Percentiles rank a stretch among this genome's conserved stretches.
These are phyloP conservation scores for Amanita rubescens DNA, from an alignment of 768 basidiomycete genomes.

Conservation along the genomic window DNA sequence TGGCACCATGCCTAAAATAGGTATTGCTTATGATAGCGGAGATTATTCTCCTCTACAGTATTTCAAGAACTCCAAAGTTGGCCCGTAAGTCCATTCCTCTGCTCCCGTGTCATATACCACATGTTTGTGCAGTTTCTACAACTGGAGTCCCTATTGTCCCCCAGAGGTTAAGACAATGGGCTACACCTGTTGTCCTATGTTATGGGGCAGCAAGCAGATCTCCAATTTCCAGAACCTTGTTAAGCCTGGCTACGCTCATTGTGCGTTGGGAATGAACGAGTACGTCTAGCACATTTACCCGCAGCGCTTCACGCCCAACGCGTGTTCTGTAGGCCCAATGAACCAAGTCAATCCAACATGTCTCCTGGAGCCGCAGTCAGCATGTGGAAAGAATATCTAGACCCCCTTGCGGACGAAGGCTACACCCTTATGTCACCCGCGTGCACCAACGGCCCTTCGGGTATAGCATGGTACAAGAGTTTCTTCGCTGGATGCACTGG, in stretches of 20 bases:
- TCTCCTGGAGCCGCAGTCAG: slow-evolving; percentile 36
- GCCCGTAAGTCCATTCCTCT: slow-evolving; percentile 26
- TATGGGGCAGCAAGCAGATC: slow-evolving; percentile 58
- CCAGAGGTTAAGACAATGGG: slow-evolving; percentile 33
- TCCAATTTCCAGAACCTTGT: slow-evolving; percentile 40
- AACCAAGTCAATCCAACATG: slow-evolving; percentile 55
- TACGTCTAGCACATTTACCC: slow-evolving; percentile 26
- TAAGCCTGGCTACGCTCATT: slow-evolving; percentile 41
- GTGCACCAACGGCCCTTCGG: slow-evolving; percentile 50
- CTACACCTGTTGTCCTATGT: slow-evolving; percentile 54
- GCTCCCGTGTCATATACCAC: not conserved
- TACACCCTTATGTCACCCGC: slow-evolving; percentile 61
- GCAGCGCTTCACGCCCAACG: not conserved
- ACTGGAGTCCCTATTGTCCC: slow-evolving; percentile 56
- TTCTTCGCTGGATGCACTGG: slow-evolving; percentile 49
- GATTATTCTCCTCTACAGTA: slow-evolving; percentile 39
- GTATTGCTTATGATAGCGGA: slow-evolving; percentile 63
- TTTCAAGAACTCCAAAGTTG: slow-evolving; percentile 40
- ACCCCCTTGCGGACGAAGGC: slow-evolving; percentile 48
- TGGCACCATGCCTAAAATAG: slow-evolving; percentile 37
- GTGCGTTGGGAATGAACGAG: slow-evolving; percentile 70
- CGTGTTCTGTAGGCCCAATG: slow-evolving; percentile 51
- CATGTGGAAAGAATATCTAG: slow-evolving; percentile 56
- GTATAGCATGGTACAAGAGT: slow-evolving; percentile 54
- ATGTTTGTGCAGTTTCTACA: slow-evolving; percentile 41